Base-by-base conservation (phyloP, 164 flowering plant species). In the Dillenia suffruticosa region DNA sequence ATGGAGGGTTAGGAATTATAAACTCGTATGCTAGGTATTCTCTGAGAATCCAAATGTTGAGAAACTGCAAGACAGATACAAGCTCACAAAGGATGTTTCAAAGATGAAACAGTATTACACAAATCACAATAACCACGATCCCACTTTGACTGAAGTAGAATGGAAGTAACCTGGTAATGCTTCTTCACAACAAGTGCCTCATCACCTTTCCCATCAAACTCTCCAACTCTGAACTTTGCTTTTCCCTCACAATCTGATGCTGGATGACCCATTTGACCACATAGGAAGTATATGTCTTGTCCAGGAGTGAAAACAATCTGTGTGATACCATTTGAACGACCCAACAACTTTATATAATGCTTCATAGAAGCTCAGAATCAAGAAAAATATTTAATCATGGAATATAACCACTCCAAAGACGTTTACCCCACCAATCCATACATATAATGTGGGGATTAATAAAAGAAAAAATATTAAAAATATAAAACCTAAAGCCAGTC, bases 191-290 rank as follows among this genome's bases (percentile, higher is more conserved):
- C 79, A 54, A 56, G 63, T 54, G 60, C 76, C 40, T 48, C 79
- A 61, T 81, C 92, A 68, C 84, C 83, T 74, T 92, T 92, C 79
- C 92, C 97, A 77, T 92, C 97, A 79, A 89, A 88, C 65, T 92
- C 97, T 14, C 99, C 97, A 6, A 81, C 80, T 58, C 90, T 95
- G 57, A 90, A 83, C 76, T 95, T 95, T 46, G 84, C 88, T 71
- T 88, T 95, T 58, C 99, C 97, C 77, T 90, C 90, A 75, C 99
- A 95, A 64, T 79, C 60, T 52, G 99, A 92, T 6, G 99, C 99
- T 52, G 92, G 71, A 83, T 95, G 99, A 56, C 99, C 97, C 77
- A 87, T 77, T 67, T 90, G 97, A 72, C 99, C 99, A 66, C 99
- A 95, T 12, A 88, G 60, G 70, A 92, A 95, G 72, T 97, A 92